phyloP scores from a whole-genome alignment of 495 filamentous ascomycete species.

The Aspergillus baeticus region DNA sequence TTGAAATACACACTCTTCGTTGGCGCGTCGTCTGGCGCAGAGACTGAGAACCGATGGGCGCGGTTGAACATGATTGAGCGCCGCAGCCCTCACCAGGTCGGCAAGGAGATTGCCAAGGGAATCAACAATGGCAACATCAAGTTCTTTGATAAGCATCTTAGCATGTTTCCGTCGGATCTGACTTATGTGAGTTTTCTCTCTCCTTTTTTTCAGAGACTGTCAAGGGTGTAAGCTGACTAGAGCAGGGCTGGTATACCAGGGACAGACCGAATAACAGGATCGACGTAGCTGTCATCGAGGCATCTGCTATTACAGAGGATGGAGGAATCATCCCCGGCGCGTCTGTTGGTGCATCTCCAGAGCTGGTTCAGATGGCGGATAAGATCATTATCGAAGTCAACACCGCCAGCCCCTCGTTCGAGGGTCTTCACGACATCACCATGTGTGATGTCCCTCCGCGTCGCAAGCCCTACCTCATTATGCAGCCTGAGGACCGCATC shows the following conservation, averaged over 20 bases:
- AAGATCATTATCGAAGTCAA: constrained; percentile 96
- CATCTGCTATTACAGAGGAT: constrained; percentile 87
- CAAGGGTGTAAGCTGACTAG: constrained; percentile 7
- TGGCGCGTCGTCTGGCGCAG: constrained; percentile 82
- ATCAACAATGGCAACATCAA: constrained; percentile 88
- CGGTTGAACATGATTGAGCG: constrained; percentile 84
- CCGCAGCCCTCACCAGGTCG: constrained; percentile 83
- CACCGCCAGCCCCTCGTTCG: constrained; percentile 79
- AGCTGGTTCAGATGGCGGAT: constrained; percentile 85
- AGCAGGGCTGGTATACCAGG: constrained; percentile 75
- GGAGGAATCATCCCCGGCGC: constrained; percentile 89
- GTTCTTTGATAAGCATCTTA: constrained; percentile 90
- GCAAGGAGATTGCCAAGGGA: constrained; percentile 86
- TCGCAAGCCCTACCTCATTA: constrained; percentile 85
- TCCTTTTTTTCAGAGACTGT: neutral
- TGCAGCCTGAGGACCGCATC: constrained; percentile 76
- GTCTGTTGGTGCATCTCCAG: constrained; percentile 81
- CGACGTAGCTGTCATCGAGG: constrained; percentile 85
- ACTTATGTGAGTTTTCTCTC: constrained; percentile 61
- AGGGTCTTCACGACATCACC: constrained; percentile 89
- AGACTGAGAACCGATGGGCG: constrained; percentile 92
- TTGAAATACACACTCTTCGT: constrained; percentile 85
- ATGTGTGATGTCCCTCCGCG: constrained; percentile 78
- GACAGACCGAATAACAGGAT: constrained; percentile 70
- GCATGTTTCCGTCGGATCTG: constrained; percentile 89